phyloP scores from a whole-genome alignment of 768 basidiomycete species.

The Suillus clintonianus region DNA sequence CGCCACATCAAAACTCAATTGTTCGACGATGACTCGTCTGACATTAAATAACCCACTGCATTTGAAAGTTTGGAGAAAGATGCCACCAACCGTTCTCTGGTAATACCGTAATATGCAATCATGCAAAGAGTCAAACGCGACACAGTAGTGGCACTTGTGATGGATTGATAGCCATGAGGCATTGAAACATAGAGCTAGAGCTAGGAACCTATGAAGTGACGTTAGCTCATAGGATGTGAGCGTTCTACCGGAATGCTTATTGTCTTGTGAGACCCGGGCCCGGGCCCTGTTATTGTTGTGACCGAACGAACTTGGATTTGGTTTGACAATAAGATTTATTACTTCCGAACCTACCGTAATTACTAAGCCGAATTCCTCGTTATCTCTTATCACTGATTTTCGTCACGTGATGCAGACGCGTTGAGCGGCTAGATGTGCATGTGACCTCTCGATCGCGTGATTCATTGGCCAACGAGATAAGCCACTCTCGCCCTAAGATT shows the following conservation, averaged over 20 bases:
- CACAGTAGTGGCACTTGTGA: background rate
- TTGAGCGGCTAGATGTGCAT: too few species aligned
- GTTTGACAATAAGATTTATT: background rate
- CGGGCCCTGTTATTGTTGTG: constrained; percentile 25
- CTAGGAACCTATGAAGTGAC: background rate
- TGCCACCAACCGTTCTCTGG: background rate
- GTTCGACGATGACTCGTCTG: background rate
- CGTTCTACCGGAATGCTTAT: constrained; percentile 8
- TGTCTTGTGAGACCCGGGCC: constrained; percentile 18
- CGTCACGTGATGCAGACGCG: constrained; percentile 2
- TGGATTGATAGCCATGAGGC: constrained; percentile 8
- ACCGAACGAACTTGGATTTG: background rate
- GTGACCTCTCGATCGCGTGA: too few species aligned
- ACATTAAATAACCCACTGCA: background rate
- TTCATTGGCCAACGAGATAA: background rate
- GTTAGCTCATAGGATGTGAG: background rate
- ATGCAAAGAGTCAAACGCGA: background rate
- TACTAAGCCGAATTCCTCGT: too few species aligned
- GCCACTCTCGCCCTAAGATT: background rate
- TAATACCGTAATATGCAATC: background rate
- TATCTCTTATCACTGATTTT: background rate
- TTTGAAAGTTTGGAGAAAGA: background rate
- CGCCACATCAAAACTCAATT: constrained; percentile 28
- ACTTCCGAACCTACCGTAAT: background rate
- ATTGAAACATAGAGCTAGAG: background rate